A percentile compares a stretch with the other conserved stretches of the same genome.
phyloP scores from a whole-genome alignment of 345 rosid genomes.

The Eucalyptus regnans region DNA sequence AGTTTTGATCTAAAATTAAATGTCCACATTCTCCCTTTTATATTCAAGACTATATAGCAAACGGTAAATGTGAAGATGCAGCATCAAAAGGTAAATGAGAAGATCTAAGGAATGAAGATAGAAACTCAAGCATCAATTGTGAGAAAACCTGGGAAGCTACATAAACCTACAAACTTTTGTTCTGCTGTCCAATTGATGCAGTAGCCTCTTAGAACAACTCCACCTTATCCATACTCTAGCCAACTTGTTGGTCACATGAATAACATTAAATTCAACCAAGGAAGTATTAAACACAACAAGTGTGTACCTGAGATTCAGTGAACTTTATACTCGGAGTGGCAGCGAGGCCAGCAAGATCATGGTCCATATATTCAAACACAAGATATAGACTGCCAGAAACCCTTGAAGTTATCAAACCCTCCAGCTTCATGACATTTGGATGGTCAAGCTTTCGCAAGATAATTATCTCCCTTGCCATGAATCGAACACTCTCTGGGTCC shows the following conservation, averaged over 20 bases:
- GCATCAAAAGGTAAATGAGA: background rate
- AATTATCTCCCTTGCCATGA: constrained; percentile 59
- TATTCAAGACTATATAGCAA: background rate
- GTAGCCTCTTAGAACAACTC: background rate
- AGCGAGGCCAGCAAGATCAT: constrained; percentile 50
- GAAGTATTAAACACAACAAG: background rate
- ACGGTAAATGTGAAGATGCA: background rate
- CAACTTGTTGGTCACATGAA: background rate
- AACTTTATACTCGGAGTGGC: constrained; percentile 26
- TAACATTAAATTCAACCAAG: background rate
- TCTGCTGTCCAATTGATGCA: background rate
- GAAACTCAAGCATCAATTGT: background rate
- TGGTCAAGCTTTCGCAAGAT: constrained; percentile 46
- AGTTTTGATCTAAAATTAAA: background rate
- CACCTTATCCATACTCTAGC: background rate
- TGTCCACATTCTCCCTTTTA: background rate
- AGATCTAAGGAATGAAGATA: background rate
- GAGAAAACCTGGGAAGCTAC: background rate
- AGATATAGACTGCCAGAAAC: constrained; percentile 43
- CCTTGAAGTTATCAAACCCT: constrained; percentile 42
- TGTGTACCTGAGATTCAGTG: constrained; percentile 39
- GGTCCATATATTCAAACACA: constrained; percentile 55
- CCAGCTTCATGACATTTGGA: constrained; percentile 55
- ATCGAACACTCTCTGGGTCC: constrained; percentile 62
- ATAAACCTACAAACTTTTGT: background rate